Evolutionary conservation across 805 yeast genomes (phyloP), one percentile per base, ranked within the genome.

Genomic region (Candida nonsorbophila): DNA sequence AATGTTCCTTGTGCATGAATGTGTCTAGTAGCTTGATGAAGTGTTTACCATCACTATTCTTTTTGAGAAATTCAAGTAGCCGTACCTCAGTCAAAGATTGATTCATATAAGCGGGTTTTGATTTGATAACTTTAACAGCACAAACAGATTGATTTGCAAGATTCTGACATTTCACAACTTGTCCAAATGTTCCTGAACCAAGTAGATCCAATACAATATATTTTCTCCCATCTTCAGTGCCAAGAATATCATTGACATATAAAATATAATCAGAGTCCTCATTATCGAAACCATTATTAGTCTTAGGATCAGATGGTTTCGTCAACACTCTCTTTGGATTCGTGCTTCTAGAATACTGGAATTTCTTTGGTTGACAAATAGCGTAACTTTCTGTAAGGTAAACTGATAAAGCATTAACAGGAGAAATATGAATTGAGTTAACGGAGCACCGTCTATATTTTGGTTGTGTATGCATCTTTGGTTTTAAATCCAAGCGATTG

Each of bases 181-280:
- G 97, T 7, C 98, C 98, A 67, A 92, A 92, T 1, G 98, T 88
- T 3, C 99, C 99, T 38, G 88, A 90, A 1, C 99, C 99, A 23
- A 92, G 58, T 10, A 92, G 69, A 54, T 90, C 97, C 34, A 92
- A 62, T 4, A 92, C 96, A 47, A 92, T 68, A 51, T 88, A 90
- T 49, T 84, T 83, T 31, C 88, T 68, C 34, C 85, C 88, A 41
- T 84, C 92, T 43, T 82, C 85, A 3, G 76, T 69, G 4, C 98
- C 97, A 22, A 92, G 61, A 14, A 92, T 78, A 52, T 94, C 98
- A 53, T 94, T 92, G 14, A 92, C 98, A 42, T 87, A 90, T 12
- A 94, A 61, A 32, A 92, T 90, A 50, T 88, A 90, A 58, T 92
- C 96, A 51, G 83, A 76, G 33, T 86, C 87, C 38, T 77, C 80